phyloP scores from a whole-genome alignment of 83 land plant species.

The Diphasiastrum complanatum region DNA sequence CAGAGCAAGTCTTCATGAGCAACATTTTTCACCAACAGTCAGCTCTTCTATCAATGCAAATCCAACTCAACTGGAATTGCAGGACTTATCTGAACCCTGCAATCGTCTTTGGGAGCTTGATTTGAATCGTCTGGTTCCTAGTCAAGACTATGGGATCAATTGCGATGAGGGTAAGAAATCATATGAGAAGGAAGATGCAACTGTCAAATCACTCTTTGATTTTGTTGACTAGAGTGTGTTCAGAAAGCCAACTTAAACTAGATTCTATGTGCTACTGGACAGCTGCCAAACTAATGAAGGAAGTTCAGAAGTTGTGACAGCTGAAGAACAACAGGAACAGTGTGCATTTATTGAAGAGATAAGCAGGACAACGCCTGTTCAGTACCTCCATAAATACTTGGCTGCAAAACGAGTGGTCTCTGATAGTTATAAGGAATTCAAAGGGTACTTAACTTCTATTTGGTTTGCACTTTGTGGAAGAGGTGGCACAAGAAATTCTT shows the following conservation, averaged over 20 bases:
- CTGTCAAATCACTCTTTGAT: slow-evolving; percentile 50
- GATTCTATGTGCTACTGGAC: slow-evolving; percentile 75
- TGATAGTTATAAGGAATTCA: slow-evolving; percentile 49
- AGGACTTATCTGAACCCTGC: slow-evolving; percentile 63
- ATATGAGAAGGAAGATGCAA: slow-evolving; percentile 66
- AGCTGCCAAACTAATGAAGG: slow-evolving; percentile 77
- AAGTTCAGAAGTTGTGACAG: slow-evolving; percentile 44
- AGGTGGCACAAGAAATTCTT: slow-evolving; percentile 59
- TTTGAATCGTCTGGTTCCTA: slow-evolving; percentile 74
- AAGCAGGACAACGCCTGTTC: slow-evolving; percentile 82
- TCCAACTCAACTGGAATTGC: slow-evolving; percentile 65
- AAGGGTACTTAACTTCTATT: slow-evolving; percentile 43
- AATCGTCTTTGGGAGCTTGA: slow-evolving; percentile 85
- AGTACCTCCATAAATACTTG: slow-evolving; percentile 73
- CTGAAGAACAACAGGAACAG: slow-evolving; percentile 74
- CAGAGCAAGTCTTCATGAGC: slow-evolving; percentile 50
- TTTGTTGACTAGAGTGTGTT: slow-evolving; percentile 58
- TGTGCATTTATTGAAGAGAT: slow-evolving; percentile 86
- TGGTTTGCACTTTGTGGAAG: slow-evolving; percentile 82
- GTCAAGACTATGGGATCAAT: slow-evolving; percentile 76
- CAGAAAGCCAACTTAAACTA: slow-evolving; percentile 62
- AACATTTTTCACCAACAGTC: slow-evolving; percentile 50
- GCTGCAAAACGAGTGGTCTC: slow-evolving; percentile 46
- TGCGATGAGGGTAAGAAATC: slow-evolving; percentile 90
- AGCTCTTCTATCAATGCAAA: slow-evolving; percentile 28